Conservation (phyloP, 2,329 filamentous ascomycete genomes). For the Zasmidium angulare region DNA sequence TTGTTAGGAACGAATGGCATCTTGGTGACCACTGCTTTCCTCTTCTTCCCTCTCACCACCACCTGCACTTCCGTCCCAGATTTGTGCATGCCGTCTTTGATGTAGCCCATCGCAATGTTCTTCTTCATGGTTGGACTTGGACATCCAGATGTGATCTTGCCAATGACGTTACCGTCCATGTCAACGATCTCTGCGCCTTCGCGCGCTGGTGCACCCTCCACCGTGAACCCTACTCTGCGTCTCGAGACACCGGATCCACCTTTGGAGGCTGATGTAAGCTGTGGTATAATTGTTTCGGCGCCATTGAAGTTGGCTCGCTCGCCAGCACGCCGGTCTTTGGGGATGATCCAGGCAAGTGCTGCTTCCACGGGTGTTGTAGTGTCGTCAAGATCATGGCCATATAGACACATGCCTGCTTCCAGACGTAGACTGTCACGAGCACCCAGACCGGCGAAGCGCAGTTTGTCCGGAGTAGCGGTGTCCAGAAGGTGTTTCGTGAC, state of each 20-base stretch:
- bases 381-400: conserved; percentile 95
- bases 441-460: conserved; percentile 83
- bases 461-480: conserved; percentile 56
- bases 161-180: conserved; percentile 66
- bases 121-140: conserved; percentile 81
- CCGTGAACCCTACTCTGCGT: conserved; percentile 75
- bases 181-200: conserved; percentile 80
- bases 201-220: conserved; percentile 84
- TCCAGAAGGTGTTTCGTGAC: conserved; percentile 70
- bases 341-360: conserved; percentile 76
- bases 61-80: conserved; percentile 78
- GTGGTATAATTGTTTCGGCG: conserved; percentile 70
- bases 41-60: conserved; percentile 71
- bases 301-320: conserved; percentile 75
- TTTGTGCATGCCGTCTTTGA: conserved; percentile 80
- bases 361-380: conserved; percentile 68
- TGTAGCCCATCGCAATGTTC: conserved; percentile 96
- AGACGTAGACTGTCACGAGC: conserved; percentile 89
- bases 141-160: conserved; percentile 82
- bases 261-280: conserved; percentile 57
- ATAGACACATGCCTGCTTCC: conserved; percentile 98
- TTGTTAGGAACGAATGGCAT: conserved; percentile 86
- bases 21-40: conserved; percentile 74
- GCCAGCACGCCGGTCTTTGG: conserved; percentile 68
- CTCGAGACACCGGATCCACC: conserved; percentile 59